phyloP scores from a whole-genome alignment of 192 early-diverging fungal species.

The Kickxella alabastrina region DNA sequence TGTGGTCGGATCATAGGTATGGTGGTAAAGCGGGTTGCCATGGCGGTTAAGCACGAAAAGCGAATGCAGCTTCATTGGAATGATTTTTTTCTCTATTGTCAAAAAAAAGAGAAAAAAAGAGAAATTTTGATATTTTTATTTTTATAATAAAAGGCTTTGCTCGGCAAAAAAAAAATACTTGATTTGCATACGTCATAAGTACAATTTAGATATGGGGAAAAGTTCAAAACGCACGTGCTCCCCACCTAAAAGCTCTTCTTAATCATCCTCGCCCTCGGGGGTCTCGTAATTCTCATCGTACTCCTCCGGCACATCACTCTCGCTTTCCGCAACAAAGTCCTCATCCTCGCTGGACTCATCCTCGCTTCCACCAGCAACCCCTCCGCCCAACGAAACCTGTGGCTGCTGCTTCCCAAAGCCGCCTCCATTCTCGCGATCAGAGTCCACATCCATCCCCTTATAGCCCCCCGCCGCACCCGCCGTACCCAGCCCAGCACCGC shows the following conservation, averaged over 20 bases:
- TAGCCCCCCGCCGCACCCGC: conserved; percentile 47
- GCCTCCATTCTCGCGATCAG: conserved; percentile 10
- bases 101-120: too few species aligned
- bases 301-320: conserved; percentile 75
- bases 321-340: conserved; percentile 78
- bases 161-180: too few species aligned
- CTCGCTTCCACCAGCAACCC: conserved; percentile 54
- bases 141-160: too few species aligned
- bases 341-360: conserved; percentile 81
- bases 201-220: too few species aligned
- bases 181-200: too few species aligned
- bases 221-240: too few species aligned
- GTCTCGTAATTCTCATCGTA: conserved; percentile 65
- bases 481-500: too few species aligned
- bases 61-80: conserved; percentile 34
- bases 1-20: too few species aligned
- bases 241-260: too few species aligned
- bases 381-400: conserved; percentile 9
- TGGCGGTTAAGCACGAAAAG: conserved; percentile 43
- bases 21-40: conserved; percentile 86
- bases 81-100: too few species aligned
- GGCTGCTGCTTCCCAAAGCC: conserved; percentile 17
- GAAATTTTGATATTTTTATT: not conserved
- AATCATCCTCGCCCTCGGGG: conserved; percentile 23
- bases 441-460: conserved; percentile 36